phyloP scores from a whole-genome alignment of 768 basidiomycete genomes.

The Lactifluus volemus region DNA sequence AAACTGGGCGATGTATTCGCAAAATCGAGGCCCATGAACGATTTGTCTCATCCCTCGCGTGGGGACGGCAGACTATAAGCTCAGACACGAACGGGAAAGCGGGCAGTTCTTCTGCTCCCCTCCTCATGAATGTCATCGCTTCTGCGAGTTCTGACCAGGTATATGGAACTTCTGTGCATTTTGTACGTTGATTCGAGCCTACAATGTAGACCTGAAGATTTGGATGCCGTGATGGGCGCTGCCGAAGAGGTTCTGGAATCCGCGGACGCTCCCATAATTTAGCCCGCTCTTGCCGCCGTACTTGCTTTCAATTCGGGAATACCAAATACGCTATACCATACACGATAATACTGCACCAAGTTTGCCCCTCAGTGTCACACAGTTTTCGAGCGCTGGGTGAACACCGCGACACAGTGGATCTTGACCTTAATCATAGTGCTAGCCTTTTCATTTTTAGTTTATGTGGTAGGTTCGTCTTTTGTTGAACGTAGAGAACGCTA shows the following conservation, averaged over 20 bases:
- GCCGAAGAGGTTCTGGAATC: neutral
- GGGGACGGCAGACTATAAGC: conserved; percentile 18
- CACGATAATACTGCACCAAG: conserved; percentile 8
- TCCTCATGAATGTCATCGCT: conserved; percentile 19
- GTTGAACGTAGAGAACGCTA: neutral
- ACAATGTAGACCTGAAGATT: conserved; percentile 18
- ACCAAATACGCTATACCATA: conserved; percentile 10
- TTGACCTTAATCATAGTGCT: neutral
- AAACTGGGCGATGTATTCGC: conserved; percentile 39
- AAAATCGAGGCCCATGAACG: conserved; percentile 19
- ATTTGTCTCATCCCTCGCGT: conserved; percentile 18
- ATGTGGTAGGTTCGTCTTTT: conserved; percentile 1
- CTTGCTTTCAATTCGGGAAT: conserved; percentile 16
- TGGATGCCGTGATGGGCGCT: conserved; percentile 16
- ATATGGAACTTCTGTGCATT: neutral
- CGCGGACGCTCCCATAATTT: neutral
- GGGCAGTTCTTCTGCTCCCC: conserved; percentile 7
- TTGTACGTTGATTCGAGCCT: neutral
- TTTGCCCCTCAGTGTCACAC: conserved; percentile 3
- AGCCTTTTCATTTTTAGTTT: conserved; percentile 4
- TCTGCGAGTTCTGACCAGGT: conserved; percentile 19
- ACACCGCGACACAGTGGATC: neutral
- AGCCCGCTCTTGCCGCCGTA: conserved; percentile 6
- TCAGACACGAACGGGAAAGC: conserved; percentile 13
- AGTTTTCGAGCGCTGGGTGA: conserved; percentile 3